Percentiles rank a stretch among this genome's conserved stretches.
phyloP scores from a whole-genome alignment of 208 protist genomes.

The Trypanosoma platydactyli region DNA sequence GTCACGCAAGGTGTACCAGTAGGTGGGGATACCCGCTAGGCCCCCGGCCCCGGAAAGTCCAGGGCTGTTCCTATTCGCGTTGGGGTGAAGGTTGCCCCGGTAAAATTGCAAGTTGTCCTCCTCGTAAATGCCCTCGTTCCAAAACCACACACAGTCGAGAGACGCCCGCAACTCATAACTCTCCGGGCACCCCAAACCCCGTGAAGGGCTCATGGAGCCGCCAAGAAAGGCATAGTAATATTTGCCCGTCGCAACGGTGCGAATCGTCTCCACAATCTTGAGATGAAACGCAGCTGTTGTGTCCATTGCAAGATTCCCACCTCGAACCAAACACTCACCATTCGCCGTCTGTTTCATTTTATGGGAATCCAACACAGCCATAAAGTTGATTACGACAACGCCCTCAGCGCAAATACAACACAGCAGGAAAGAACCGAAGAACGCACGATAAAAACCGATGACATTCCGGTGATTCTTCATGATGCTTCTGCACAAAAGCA shows the following conservation, averaged over 20 bases:
- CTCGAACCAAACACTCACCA: background rate
- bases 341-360: background rate
- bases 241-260: background rate
- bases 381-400: background rate
- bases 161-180: background rate
- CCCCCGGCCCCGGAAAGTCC: conserved; percentile 13
- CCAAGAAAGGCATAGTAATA: conserved; percentile 27
- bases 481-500: too few species aligned
- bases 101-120: conserved; percentile 13
- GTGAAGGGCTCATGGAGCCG: conserved; percentile 11
- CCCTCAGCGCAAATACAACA: too few species aligned
- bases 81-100: conserved; percentile 26
- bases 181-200: conserved; percentile 18
- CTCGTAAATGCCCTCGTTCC: conserved; percentile 22
- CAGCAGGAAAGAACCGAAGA: too few species aligned
- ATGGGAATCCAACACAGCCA: background rate
- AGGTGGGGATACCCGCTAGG: too few species aligned
- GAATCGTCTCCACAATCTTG: conserved; percentile 9
- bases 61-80: background rate
- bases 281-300: conserved; percentile 14
- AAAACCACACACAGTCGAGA: conserved; percentile 31
- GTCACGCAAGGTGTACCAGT: too few species aligned
- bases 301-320: conserved; percentile 16
- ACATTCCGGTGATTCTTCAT: too few species aligned
- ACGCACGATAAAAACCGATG: too few species aligned